These are phyloP conservation scores for Xylaria curta DNA, from an alignment of 495 filamentous ascomycete genomes.

Conservation along the genomic window DNA sequence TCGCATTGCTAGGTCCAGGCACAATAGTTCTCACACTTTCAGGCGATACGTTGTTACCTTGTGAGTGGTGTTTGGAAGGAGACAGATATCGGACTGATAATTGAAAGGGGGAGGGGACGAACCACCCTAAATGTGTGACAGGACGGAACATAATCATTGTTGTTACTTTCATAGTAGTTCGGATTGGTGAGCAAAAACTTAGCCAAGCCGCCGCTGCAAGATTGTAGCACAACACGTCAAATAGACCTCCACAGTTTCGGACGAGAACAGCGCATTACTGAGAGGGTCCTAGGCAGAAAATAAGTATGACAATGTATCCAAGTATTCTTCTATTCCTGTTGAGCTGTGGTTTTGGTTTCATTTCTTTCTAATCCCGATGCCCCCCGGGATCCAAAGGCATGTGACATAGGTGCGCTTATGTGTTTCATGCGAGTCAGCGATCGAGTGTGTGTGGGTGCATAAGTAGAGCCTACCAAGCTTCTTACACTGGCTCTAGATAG, in stretches of 20 bases:
- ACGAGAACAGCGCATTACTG: not conserved
- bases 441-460: not conserved
- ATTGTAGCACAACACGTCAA: not conserved
- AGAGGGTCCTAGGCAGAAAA: not conserved
- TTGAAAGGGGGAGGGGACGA: not conserved
- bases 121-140: not conserved
- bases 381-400: not conserved
- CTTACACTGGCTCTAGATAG: not conserved
- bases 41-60: not conserved
- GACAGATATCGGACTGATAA: not conserved
- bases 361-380: not conserved
- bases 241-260: not conserved
- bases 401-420: constrained; percentile 4
- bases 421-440: constrained; percentile 12
- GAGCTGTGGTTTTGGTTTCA: constrained; percentile 5
- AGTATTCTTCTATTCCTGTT: not conserved
- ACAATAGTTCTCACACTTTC: not conserved
- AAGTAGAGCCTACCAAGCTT: constrained; percentile 1
- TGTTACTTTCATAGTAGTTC: not conserved
- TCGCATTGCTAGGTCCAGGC: not conserved
- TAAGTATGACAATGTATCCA: not conserved
- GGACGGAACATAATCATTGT: not conserved
- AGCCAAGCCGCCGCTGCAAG: not conserved
- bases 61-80: not conserved
- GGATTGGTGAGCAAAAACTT: not conserved